Evolutionary conservation across 139 green algal genomes (phyloP).

Genomic region (Tetraselmis chui): DNA sequence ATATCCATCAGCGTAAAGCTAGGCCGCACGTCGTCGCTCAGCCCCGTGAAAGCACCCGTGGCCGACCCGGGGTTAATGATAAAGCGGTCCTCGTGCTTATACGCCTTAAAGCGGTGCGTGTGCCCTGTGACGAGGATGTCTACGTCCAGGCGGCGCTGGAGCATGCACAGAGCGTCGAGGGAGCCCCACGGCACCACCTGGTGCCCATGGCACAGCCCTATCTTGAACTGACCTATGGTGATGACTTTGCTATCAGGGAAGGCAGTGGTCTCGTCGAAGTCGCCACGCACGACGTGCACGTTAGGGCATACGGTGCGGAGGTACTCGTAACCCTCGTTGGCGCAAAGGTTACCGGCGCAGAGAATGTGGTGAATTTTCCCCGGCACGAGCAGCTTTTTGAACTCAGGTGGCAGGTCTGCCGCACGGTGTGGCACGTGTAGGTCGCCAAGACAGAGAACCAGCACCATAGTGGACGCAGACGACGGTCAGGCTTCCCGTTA

Average conservation of each 20-base stretch:
- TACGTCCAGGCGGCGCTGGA: conserved; percentile 76
- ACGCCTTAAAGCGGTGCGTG: conserved; percentile 81
- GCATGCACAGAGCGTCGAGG: conserved; percentile 58
- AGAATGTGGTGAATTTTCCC: conserved; percentile 90
- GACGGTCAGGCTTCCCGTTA: too few species aligned
- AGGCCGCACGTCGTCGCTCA: conserved; percentile 35
- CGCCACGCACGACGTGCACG: conserved; percentile 69
- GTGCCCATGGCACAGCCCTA: conserved; percentile 87
- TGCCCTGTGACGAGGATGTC: conserved; percentile 92
- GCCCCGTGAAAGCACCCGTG: conserved; percentile 76
- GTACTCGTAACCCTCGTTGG: conserved; percentile 79
- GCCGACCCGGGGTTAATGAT: conserved; percentile 90
- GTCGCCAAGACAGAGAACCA: conserved; percentile 89
- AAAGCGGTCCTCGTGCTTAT: conserved; percentile 66
- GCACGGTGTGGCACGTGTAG: conserved; percentile 83
- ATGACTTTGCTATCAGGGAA: conserved; percentile 61
- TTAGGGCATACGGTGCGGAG: conserved; percentile 68
- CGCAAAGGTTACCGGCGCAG: conserved; percentile 83
- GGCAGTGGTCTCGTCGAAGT: conserved; percentile 77
- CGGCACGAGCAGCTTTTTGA: conserved; percentile 86
- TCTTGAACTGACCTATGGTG: conserved; percentile 69
- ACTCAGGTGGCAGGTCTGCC: conserved; percentile 77
- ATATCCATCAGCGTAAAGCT: conserved; percentile 95
- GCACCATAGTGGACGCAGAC: conserved; percentile 82
- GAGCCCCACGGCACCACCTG: conserved; percentile 85